Conservation (phyloP, 2,329 filamentous ascomycete species). For the Cladorrhinum sp. region DNA sequence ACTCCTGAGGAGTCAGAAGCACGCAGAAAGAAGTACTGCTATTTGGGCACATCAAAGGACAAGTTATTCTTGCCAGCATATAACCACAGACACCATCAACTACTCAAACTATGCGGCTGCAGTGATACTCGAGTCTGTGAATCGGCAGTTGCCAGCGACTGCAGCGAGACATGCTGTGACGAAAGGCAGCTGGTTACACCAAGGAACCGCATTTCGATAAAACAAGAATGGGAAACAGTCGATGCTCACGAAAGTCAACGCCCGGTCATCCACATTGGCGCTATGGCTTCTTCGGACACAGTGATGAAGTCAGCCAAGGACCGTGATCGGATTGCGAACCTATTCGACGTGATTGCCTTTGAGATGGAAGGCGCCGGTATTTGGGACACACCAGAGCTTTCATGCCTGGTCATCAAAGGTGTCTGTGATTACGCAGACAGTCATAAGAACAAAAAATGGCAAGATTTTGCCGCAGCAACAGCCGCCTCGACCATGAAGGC, state of each 20-base stretch:
- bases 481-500: conserved; percentile 34
- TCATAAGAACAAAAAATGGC: conserved; percentile 38
- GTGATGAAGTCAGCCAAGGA: conserved; percentile 10
- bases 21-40: conserved; percentile 9
- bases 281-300: conserved; percentile 14
- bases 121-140: conserved; percentile 24
- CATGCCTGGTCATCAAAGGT: conserved; percentile 37
- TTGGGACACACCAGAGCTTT: background rate
- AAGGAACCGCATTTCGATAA: too few relatives aligned
- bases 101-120: conserved; percentile 14
- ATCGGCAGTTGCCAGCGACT: conserved; percentile 21
- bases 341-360: background rate
- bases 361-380: conserved; percentile 13
- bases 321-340: conserved; percentile 8
- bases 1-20: background rate
- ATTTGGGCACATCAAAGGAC: conserved; percentile 18
- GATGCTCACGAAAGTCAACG: background rate
- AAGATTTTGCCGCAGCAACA: conserved; percentile 35
- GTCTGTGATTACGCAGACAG: conserved; percentile 40
- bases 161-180: conserved; percentile 19
- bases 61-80: conserved; percentile 20
- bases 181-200: background rate
- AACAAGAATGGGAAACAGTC: too few relatives aligned
- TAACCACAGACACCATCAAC: conserved; percentile 13
- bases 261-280: conserved; percentile 12